phyloP scores from a whole-genome alignment of 768 basidiomycete genomes.

The Lyophyllum shimeji region DNA sequence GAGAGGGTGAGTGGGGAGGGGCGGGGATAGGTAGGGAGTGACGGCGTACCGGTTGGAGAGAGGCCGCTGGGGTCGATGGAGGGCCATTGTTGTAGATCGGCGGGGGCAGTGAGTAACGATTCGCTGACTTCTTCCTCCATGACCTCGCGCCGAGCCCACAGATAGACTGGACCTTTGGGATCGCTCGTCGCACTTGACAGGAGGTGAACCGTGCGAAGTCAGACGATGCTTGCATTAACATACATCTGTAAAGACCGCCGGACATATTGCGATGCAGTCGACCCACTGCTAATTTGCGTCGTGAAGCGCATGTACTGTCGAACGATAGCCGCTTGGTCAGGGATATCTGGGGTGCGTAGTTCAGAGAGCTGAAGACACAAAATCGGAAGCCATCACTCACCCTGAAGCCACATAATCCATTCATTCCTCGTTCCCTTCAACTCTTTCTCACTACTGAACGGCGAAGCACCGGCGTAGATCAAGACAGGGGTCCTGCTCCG shows the following conservation, averaged over 20 bases:
- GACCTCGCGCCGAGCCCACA: slow-evolving; percentile 71
- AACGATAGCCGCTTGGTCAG: slow-evolving; percentile 70
- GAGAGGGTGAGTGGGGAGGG: background rate
- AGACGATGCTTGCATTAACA: slow-evolving; percentile 9
- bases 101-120: slow-evolving; percentile 27
- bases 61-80: slow-evolving; percentile 50
- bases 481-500: slow-evolving; percentile 59
- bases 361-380: background rate
- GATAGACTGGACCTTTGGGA: slow-evolving; percentile 72
- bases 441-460: slow-evolving; percentile 56
- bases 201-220: background rate
- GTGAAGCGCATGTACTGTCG: slow-evolving; percentile 76
- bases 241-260: slow-evolving; percentile 67
- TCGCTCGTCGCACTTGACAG: slow-evolving; percentile 58
- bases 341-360: slow-evolving; percentile 44
- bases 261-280: slow-evolving; percentile 49
- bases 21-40: too few species aligned
- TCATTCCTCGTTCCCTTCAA: slow-evolving; percentile 66
- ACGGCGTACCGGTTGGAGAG: slow-evolving; percentile 31
- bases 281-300: slow-evolving; percentile 56
- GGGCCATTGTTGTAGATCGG: slow-evolving; percentile 46
- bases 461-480: slow-evolving; percentile 72
- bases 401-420: slow-evolving; percentile 75
- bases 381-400: slow-evolving; percentile 25
- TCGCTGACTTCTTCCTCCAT: slow-evolving; percentile 63